phyloP scores from a whole-genome alignment of 345 rosid species.

The Arabis alpina region DNA sequence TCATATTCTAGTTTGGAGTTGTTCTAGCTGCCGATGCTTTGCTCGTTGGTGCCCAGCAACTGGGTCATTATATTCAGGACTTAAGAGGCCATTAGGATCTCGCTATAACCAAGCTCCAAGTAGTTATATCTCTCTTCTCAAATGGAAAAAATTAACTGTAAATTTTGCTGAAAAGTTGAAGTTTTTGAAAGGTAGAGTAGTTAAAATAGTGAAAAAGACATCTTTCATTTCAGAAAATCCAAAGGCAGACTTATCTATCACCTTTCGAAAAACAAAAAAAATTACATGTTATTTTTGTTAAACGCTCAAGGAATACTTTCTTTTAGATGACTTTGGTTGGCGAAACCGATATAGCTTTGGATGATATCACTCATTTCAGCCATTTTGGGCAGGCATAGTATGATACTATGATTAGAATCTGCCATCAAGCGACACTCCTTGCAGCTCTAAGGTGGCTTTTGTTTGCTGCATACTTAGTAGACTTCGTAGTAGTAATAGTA shows the following conservation, averaged over 20 bases:
- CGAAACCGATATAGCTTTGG: no score
- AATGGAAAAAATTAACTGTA: slow-evolving; percentile 10
- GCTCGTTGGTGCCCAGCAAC: slow-evolving; percentile 75
- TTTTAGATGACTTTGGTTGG: no score
- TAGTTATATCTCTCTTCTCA: neutral
- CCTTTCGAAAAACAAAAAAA: neutral
- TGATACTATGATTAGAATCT: no score
- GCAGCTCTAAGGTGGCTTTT: no score
- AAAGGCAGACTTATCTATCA: neutral
- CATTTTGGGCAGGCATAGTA: no score
- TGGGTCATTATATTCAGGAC: slow-evolving; percentile 68
- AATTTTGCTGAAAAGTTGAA: slow-evolving; percentile 24
- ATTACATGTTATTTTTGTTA: no score
- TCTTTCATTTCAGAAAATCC: slow-evolving; percentile 12
- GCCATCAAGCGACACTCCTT: no score
- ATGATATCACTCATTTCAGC: no score
- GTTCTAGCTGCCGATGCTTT: slow-evolving; percentile 77
- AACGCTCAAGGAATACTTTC: neutral
- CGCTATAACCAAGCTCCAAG: slow-evolving; percentile 26
- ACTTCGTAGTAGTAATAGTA: no score
- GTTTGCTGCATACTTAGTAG: no score
- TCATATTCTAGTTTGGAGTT: slow-evolving; percentile 63
- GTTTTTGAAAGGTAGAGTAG: slow-evolving; percentile 41
- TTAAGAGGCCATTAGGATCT: slow-evolving; percentile 63
- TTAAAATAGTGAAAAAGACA: neutral